phyloP scores from a whole-genome alignment of 768 basidiomycete genomes.

The Hygrophorus russula region DNA sequence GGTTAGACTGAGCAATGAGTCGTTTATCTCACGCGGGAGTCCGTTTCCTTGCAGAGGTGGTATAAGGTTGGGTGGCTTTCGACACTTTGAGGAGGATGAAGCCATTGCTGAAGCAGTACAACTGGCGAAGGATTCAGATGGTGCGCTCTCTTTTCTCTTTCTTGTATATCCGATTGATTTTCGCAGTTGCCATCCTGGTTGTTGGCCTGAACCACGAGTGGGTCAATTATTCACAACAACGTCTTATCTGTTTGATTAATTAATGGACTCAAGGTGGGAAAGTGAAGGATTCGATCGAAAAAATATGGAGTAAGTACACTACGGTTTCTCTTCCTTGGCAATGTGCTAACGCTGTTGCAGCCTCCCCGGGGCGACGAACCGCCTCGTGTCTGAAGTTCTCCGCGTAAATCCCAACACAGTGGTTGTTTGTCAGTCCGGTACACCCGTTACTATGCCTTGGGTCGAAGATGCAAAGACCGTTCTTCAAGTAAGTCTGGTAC shows the following conservation, averaged over 20 bases:
- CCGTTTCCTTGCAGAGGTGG: constrained; percentile 13
- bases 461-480: constrained; percentile 22
- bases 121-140: constrained; percentile 27
- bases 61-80: constrained; percentile 24
- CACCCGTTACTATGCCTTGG: constrained; percentile 48
- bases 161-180: neutral
- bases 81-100: constrained; percentile 23
- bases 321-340: neutral
- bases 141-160: neutral
- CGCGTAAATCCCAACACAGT: constrained; percentile 43
- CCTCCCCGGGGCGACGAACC: constrained; percentile 40
- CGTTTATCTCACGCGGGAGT: constrained; percentile 21
- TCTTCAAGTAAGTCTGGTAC: constrained; percentile 22
- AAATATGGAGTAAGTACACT: constrained; percentile 20
- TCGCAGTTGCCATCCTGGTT: constrained; percentile 27
- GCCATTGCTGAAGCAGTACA: constrained; percentile 29
- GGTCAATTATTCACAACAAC: neutral
- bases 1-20: constrained; percentile 22
- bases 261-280: constrained; percentile 27
- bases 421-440: constrained; percentile 46
- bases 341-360: constrained; percentile 35
- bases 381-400: constrained; percentile 36
- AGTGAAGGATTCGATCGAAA: constrained; percentile 50
- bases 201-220: constrained; percentile 47
- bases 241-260: neutral